Evolutionary conservation across 192 early-diverging fungal species (phyloP).

Genomic region (Umbelopsis sp.): DNA sequence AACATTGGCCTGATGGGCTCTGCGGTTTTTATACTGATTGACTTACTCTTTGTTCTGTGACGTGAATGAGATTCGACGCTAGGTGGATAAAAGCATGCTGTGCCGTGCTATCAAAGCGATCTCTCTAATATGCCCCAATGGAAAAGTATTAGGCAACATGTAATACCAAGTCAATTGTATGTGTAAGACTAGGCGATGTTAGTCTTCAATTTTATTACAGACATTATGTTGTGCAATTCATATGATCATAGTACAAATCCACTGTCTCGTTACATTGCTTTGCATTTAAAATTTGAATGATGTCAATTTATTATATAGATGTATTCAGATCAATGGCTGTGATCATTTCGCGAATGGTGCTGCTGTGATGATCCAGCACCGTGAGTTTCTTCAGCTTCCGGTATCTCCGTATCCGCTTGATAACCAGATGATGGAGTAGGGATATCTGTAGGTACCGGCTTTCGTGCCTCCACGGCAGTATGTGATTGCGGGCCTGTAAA

Average conservation of each 20-base stretch:
- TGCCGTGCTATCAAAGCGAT: too few species aligned
- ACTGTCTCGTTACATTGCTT: neutral
- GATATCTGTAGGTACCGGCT: constrained; percentile 2
- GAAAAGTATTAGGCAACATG: too few species aligned
- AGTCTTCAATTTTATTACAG: too few species aligned
- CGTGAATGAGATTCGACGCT: neutral
- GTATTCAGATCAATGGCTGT: neutral
- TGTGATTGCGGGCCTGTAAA: neutral
- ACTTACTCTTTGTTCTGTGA: neutral
- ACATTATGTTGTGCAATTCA: too few species aligned
- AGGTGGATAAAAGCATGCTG: too few species aligned
- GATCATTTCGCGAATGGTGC: neutral
- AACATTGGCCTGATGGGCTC: too few species aligned
- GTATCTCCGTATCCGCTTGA: constrained; percentile 13
- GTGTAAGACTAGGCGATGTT: too few species aligned
- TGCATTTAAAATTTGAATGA: too few species aligned
- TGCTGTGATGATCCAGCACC: neutral
- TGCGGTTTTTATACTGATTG: too few species aligned
- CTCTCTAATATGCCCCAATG: too few species aligned
- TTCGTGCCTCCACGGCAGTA: neutral
- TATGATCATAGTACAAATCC: neutral
- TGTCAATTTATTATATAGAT: neutral
- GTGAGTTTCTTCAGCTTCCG: neutral
- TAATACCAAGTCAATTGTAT: too few species aligned
- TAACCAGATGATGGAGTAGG: constrained; percentile 16